These are phyloP conservation scores for Abortiporus biennis DNA, from an alignment of 1,284 basidiomycete genomes.

Conservation along the genomic window DNA sequence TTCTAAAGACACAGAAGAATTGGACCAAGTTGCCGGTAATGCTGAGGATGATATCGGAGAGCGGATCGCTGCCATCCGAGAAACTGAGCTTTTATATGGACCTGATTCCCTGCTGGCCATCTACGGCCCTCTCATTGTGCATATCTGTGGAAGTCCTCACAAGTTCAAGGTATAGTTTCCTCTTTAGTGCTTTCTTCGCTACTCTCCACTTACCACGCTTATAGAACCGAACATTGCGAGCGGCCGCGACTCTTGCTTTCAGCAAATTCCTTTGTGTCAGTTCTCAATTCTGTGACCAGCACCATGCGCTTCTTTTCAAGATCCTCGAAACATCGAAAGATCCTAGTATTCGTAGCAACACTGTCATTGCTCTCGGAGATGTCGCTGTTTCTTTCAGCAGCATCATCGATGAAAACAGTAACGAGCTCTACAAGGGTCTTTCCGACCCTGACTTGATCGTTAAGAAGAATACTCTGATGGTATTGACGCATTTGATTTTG, in stretches of 20 bases:
- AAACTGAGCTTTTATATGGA: conserved; percentile 86
- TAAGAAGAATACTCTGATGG: conserved; percentile 99
- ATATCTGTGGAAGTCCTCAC: conserved; percentile 85
- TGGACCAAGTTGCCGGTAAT: conserved; percentile 96
- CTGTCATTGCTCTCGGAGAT: conserved; percentile 96
- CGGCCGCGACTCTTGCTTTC: conserved; percentile 84
- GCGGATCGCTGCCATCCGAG: conserved; percentile 76
- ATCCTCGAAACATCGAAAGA: conserved; percentile 90
- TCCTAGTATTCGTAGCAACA: conserved; percentile 87
- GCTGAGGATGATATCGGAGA: conserved; percentile 99
- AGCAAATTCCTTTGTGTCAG: conserved; percentile 98
- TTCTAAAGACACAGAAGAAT: conserved; percentile 77
- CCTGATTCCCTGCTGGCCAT: conserved; percentile 77
- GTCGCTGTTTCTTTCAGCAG: conserved; percentile 96
- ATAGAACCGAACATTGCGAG: conserved; percentile 84
- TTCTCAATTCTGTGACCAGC: conserved; percentile 87
- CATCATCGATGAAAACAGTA: conserved; percentile 96
- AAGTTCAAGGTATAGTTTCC: conserved; percentile 70
- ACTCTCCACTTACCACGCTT: not conserved
- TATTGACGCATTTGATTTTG: conserved; percentile 93
- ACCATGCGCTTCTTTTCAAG: conserved; percentile 88
- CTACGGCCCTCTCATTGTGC: conserved; percentile 87
- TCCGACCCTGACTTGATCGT: conserved; percentile 84
- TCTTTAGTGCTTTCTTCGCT: not conserved
- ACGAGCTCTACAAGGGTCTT: conserved; percentile 91